Conservation (phyloP, 345 rosid genomes). For the Gossypium turneri region DNA sequence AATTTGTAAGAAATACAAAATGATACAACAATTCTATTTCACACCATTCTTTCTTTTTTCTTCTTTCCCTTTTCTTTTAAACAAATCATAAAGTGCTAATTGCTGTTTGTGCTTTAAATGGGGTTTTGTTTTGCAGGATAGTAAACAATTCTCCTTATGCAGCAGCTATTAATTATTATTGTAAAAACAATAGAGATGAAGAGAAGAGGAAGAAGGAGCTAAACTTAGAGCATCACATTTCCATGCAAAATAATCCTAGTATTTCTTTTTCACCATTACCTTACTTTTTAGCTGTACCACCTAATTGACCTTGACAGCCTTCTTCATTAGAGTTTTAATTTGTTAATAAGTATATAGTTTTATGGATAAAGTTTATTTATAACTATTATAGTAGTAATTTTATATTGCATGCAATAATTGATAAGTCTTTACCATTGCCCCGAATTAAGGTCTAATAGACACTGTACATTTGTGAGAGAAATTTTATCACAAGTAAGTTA, state of each 20-base stretch:
- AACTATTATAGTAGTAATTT: too few species aligned
- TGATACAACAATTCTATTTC: accelerated
- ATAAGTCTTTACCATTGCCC: too few species aligned
- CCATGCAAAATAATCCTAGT: not conserved
- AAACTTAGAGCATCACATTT: not conserved
- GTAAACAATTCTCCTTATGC: conserved; percentile 25
- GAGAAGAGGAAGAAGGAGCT: not conserved
- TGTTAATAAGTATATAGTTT: too few species aligned
- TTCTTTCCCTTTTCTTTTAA: too few species aligned
- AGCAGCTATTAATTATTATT: not conserved
- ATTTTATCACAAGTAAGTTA: too few species aligned
- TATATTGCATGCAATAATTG: too few species aligned
- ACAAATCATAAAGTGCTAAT: not conserved
- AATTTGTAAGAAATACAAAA: too few species aligned
- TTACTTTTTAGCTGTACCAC: not conserved
- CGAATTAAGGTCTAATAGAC: too few species aligned
- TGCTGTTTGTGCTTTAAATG: not conserved
- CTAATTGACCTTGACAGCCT: not conserved
- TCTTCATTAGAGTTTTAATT: not conserved
- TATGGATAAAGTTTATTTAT: too few species aligned
- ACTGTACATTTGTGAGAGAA: too few species aligned
- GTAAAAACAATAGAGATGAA: not conserved
- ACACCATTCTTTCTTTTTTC: too few species aligned
- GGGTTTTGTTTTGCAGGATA: conserved; percentile 26
- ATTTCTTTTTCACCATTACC: conserved; percentile 34